Base-by-base conservation (phyloP, 805 yeast species). In the Blastobotrys parvus region DNA sequence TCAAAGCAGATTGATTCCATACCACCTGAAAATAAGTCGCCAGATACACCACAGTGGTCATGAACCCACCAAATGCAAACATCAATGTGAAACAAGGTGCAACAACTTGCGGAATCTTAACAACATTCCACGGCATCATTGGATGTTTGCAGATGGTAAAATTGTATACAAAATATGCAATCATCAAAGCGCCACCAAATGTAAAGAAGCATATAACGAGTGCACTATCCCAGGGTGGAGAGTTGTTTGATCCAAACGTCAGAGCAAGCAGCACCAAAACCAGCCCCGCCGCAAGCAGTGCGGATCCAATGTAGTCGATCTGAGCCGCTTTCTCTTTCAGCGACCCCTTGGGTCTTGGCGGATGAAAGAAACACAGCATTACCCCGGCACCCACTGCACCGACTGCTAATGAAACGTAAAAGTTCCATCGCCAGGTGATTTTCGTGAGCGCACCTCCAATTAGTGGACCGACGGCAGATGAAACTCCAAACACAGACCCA, bases 281-380 rank as follows among this genome's bases (percentile, higher is more conserved):
- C 10, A 72, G 39, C 13, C 55, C 49, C 1, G 40, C 21, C 15
- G 46, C 39, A 20, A 50, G 39, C 27, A 50, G 59, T 22, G 72
- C 48, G 35, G 75, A 65, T 0, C 86, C 86, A 15, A 63, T 48
- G 50, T 68, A 75, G 57, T 80, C 85, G 39, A 77, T 68, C 37
- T 64, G 68, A 49, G 58, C 59, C 53, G 72, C 58, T 52, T 71
- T 70, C 29, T 64, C 66, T 51, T 56, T 52, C 35, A 62, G 47
- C 42, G 65, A 53, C 42, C 68, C 61, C 6, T 72, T 71, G 5
- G 75, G 75, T n/a, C 67, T 41, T 27, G 51, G 63, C 18, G 55
- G 55, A 19, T 65, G 52, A 36, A 64, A 47, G 16, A 54, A 22
- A 38, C 41, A 42, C 15, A 38, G 43, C 16, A 50, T 46, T 23